Conservation (phyloP, 805 yeast genomes). For the Ogataea minuta region DNA sequence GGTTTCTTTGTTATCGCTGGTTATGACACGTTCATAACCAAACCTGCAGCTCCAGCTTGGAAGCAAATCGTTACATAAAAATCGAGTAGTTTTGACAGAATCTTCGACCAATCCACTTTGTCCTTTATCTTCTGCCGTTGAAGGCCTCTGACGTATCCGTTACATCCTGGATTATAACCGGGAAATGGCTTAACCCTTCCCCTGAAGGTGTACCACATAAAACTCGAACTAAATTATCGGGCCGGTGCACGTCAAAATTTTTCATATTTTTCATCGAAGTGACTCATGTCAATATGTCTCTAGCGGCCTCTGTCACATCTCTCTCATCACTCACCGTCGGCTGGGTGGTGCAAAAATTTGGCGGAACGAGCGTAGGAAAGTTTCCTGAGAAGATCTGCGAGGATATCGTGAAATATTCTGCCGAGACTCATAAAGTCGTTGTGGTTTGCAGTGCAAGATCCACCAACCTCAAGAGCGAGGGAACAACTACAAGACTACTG, state of each 20-base stretch:
- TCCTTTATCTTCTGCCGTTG: too few species aligned
- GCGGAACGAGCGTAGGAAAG: conserved; percentile 97
- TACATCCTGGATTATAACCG: too few species aligned
- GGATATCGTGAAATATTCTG: conserved; percentile 72
- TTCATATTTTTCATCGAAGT: conserved; percentile 4
- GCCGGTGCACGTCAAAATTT: conserved; percentile 8
- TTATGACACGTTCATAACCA: too few species aligned
- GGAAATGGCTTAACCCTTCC: too few species aligned
- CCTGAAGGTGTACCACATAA: too few species aligned
- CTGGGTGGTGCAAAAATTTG: conserved; percentile 91
- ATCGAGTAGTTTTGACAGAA: too few species aligned
- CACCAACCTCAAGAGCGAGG: conserved; percentile 86
- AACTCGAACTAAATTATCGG: too few species aligned
- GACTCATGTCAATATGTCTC: conserved; percentile 18
- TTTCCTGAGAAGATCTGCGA: conserved; percentile 83
- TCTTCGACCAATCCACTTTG: too few species aligned
- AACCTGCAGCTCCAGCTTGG: too few species aligned
- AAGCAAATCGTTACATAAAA: too few species aligned
- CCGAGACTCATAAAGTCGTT: conserved; percentile 66
- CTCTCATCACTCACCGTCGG: conserved; percentile 22
- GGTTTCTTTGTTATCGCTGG: too few species aligned
- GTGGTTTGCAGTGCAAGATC: conserved; percentile 97
- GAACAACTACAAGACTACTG: conserved; percentile 86
- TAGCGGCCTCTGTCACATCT: conserved; percentile 26
- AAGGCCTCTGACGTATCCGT: too few species aligned